These are phyloP conservation scores for Cenchrus fungigraminus DNA, from an alignment of 176 grass and related monocot species.

Conservation along the genomic window DNA sequence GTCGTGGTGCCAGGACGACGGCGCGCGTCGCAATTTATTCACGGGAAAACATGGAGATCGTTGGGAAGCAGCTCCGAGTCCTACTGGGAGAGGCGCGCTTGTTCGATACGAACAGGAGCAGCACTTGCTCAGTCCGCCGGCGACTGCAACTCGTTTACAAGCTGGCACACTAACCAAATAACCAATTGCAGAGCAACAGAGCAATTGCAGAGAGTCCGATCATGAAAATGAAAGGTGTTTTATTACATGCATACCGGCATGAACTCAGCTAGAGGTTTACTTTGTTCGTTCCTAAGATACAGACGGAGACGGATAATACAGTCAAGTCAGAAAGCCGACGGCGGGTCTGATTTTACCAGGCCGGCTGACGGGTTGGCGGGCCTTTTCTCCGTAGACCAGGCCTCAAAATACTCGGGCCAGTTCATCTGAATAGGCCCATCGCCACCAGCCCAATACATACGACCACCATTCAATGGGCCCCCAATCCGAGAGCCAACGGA, in stretches of 20 bases:
- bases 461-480: neutral
- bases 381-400: no score
- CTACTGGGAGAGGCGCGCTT: neutral
- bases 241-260: neutral
- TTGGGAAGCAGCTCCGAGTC: neutral
- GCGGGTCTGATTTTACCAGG: no score
- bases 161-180: neutral
- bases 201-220: neutral
- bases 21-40: neutral
- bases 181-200: neutral
- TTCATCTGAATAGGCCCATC: neutral
- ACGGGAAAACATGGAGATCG: neutral
- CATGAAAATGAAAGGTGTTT: neutral
- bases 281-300: no score
- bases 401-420: neutral
- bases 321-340: no score
- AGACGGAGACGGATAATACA: no score
- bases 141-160: neutral
- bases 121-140: neutral
- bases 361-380: neutral
- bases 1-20: neutral
- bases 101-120: neutral
- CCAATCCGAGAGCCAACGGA: no score
- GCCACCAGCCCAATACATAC: neutral
- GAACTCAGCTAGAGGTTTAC: neutral